These are phyloP conservation scores for Dalechampia spathulata DNA, from an alignment of 441 rosid genomes.

Conservation along the genomic window DNA sequence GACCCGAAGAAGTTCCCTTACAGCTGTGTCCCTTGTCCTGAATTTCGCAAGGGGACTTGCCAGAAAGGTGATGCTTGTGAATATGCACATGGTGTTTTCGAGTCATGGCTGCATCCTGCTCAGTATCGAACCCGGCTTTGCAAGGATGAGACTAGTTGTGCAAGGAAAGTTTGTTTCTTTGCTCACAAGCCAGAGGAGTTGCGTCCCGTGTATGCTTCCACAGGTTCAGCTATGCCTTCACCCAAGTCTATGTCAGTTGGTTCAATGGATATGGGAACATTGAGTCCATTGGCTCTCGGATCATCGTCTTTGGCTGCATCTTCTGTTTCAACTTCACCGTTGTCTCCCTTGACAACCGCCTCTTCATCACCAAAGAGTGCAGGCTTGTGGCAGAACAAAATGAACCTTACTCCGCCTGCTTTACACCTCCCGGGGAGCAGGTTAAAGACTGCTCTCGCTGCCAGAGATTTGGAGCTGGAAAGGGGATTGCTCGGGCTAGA, in stretches of 20 bases:
- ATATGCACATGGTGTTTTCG: slow-evolving; percentile 91
- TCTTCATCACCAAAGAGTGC: slow-evolving; percentile 64
- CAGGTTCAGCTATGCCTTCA: slow-evolving; percentile 90
- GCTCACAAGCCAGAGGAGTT: slow-evolving; percentile 82
- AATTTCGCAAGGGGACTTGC: slow-evolving; percentile 88
- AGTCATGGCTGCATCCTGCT: slow-evolving; percentile 95
- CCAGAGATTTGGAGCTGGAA: slow-evolving; percentile 64
- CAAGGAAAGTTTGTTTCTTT: slow-evolving; percentile 88
- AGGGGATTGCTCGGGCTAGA: slow-evolving; percentile 57
- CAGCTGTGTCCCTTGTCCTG: slow-evolving; percentile 95
- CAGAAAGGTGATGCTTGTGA: slow-evolving; percentile 79
- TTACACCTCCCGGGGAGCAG: slow-evolving; percentile 83
- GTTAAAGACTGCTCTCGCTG: slow-evolving; percentile 60
- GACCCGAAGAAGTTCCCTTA: slow-evolving; percentile 91
- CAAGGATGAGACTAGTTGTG: slow-evolving; percentile 72
- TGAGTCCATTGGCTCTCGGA: slow-evolving; percentile 52
- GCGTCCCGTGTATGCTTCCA: slow-evolving; percentile 79
- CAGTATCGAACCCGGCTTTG: slow-evolving; percentile 88
- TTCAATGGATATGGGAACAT: slow-evolving; percentile 43
- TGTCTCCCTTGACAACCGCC: slow-evolving; percentile 63
- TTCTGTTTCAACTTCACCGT: slow-evolving; percentile 54
- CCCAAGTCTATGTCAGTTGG: slow-evolving; percentile 49
- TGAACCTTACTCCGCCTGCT: slow-evolving; percentile 57
- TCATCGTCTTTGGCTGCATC: slow-evolving; percentile 46
- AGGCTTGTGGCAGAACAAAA: slow-evolving; percentile 69